A percentile compares a stretch with the other conserved stretches of the same genome.
phyloP scores from a whole-genome alignment of 2,329 filamentous ascomycete species.

The Pseudomassariella vexata region DNA sequence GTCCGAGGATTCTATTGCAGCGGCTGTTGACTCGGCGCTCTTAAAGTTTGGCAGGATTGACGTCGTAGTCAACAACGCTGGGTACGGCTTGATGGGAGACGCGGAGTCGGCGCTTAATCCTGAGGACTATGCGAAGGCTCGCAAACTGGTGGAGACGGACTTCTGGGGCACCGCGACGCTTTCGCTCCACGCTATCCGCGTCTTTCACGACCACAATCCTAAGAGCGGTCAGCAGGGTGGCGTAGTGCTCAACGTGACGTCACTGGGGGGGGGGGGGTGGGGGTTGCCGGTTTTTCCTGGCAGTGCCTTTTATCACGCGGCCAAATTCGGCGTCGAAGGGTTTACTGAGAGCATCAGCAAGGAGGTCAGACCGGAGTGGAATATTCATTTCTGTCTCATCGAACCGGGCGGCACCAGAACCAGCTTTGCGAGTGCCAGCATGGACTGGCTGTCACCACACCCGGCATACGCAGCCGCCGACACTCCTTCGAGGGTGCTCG shows the following conservation, averaged over 20 bases:
- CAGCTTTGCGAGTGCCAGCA: constrained; percentile 9
- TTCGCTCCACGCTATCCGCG: constrained; percentile 28
- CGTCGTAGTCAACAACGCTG: constrained; percentile 27
- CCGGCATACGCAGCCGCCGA: constrained; percentile 11
- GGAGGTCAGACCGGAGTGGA: constrained; percentile 14
- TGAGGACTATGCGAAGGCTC: no score
- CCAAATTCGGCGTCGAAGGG: constrained; percentile 16
- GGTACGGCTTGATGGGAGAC: constrained; percentile 22
- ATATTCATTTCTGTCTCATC: constrained; percentile 16
- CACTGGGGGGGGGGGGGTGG: constrained; percentile 36
- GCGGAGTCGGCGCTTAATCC: constrained; percentile 24
- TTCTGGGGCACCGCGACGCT: constrained; percentile 37
- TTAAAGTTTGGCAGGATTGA: constrained; percentile 28
- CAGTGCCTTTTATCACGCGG: constrained; percentile 16
- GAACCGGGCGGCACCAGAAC: constrained; percentile 11
- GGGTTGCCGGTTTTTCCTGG: constrained; percentile 12
- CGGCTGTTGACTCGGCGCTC: constrained; percentile 26
- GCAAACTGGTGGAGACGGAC: constrained; percentile 32
- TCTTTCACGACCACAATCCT: constrained; percentile 29
- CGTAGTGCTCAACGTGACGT: constrained; percentile 48
- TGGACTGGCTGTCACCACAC: constrained; percentile 8
- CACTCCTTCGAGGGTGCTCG: constrained; percentile 5
- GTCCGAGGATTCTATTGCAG: constrained; percentile 26
- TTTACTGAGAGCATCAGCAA: constrained; percentile 13
- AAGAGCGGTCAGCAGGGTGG: constrained; percentile 34